Percentiles rank a stretch among this genome's conserved stretches.
Evolutionary conservation across 1,139 yeast species (phyloP).

Genomic region (Debaryomyces subglobosus): DNA sequence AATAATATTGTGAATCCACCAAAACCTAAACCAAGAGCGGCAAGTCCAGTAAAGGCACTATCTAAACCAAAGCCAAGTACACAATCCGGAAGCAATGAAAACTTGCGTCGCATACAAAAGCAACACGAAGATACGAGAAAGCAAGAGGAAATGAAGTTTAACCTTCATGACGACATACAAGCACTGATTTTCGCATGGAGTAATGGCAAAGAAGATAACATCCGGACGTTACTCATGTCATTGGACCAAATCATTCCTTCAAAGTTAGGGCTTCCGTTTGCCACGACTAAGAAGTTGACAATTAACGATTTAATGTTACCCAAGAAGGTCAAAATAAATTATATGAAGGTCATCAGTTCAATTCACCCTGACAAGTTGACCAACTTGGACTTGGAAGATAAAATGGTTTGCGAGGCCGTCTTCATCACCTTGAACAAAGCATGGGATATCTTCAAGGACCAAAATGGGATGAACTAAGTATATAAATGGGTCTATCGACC

Average conservation of each 20-base stretch:
- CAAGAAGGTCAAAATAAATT: constrained; percentile 84
- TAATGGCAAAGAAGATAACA: constrained; percentile 72
- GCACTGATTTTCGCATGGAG: constrained; percentile 64
- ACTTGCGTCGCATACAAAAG: constrained; percentile 45
- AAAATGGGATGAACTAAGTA: constrained; percentile 20
- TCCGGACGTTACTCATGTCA: constrained; percentile 72
- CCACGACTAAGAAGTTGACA: constrained; percentile 34
- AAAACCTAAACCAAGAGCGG: constrained; percentile 15
- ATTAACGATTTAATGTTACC: constrained; percentile 82
- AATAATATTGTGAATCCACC: constrained; percentile 62
- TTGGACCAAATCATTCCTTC: constrained; percentile 62
- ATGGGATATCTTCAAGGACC: constrained; percentile 82
- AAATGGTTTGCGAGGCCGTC: constrained; percentile 84
- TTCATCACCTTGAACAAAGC: constrained; percentile 83
- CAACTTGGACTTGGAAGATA: constrained; percentile 60
- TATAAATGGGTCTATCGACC: background rate
- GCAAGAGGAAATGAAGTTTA: constrained; percentile 58
- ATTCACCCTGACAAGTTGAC: constrained; percentile 93
- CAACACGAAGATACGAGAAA: constrained; percentile 51
- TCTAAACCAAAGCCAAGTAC: constrained; percentile 15
- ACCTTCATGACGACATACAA: constrained; percentile 64
- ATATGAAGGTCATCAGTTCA: constrained; percentile 90
- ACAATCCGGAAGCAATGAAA: constrained; percentile 19
- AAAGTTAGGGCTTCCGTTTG: constrained; percentile 63
- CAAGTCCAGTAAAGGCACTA: constrained; percentile 15